These are phyloP conservation scores for Talaromyces borbonicus DNA, from an alignment of 495 filamentous ascomycete species.

Conservation along the genomic window DNA sequence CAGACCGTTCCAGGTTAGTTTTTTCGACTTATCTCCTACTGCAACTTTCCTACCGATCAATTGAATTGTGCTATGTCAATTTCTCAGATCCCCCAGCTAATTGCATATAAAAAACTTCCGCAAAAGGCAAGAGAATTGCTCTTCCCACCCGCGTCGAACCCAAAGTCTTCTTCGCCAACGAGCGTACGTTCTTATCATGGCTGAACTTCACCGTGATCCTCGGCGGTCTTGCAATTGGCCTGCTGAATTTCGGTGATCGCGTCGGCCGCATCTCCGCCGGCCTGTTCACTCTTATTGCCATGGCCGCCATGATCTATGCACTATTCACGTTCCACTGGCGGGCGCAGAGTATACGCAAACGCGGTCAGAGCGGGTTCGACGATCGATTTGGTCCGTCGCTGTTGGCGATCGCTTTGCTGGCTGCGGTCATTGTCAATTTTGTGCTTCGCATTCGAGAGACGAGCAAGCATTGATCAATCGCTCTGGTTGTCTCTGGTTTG, in stretches of 20 bases:
- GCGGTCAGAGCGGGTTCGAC: constrained; percentile 92
- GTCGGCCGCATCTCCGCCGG: constrained; percentile 86
- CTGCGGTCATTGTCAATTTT: constrained; percentile 90
- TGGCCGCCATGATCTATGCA: constrained; percentile 93
- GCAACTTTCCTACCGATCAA: neutral
- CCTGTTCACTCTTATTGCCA: constrained; percentile 88
- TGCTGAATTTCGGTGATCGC: constrained; percentile 95
- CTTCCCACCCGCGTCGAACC: constrained; percentile 96
- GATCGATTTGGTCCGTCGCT: constrained; percentile 90
- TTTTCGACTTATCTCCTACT: neutral
- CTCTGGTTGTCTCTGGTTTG: neutral
- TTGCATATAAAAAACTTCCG: neutral
- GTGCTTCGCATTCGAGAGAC: constrained; percentile 65
- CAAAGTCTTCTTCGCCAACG: constrained; percentile 99
- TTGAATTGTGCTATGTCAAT: too few relatives aligned
- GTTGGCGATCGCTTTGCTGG: constrained; percentile 70
- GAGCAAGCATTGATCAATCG: constrained; percentile 12
- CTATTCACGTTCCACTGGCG: constrained; percentile 94
- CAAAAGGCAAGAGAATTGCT: constrained; percentile 87
- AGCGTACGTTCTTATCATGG: constrained; percentile 98
- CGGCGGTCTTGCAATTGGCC: constrained; percentile 86
- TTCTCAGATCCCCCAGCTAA: too few relatives aligned
- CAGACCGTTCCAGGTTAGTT: constrained; percentile 62
- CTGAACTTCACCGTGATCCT: constrained; percentile 98
- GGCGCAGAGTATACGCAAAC: constrained; percentile 79